phyloP scores from a whole-genome alignment of 805 yeast species.

The Starmera caribaea region DNA sequence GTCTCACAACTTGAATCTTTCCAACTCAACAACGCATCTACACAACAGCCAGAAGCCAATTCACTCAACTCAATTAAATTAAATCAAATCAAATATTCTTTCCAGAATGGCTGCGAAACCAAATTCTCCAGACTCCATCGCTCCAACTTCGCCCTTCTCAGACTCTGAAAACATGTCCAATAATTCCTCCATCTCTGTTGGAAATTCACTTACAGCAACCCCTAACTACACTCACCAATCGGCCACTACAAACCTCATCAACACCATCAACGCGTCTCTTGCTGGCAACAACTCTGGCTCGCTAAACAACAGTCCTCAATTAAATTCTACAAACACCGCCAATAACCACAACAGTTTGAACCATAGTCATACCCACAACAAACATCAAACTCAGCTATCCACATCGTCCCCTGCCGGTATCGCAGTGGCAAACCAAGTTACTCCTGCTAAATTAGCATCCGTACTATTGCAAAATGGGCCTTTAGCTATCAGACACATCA shows the following conservation, averaged over 20 bases:
- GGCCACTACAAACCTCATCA: neutral
- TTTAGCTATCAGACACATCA: conserved; percentile 81
- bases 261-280: neutral
- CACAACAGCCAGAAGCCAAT: too few species aligned
- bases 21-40: too few species aligned
- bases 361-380: neutral
- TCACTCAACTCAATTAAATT: too few species aligned
- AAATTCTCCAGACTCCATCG: conserved; percentile 15
- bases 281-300: too few species aligned
- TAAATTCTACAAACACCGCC: too few species aligned
- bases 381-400: conserved; percentile 32
- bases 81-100: too few species aligned
- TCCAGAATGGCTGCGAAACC: neutral
- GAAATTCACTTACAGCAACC: conserved; percentile 2
- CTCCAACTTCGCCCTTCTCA: conserved; percentile 20
- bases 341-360: too few species aligned
- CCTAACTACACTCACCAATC: conserved; percentile 12
- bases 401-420: conserved; percentile 84
- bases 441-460: conserved; percentile 67
- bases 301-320: too few species aligned
- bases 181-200: conserved; percentile 4
- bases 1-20: too few species aligned
- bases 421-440: conserved; percentile 78
- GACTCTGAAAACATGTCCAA: conserved; percentile 8
- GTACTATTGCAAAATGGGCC: conserved; percentile 72